A percentile compares a stretch with the other conserved stretches of the same genome.
Conservation (phyloP, 345 rosid species). For the Durio zibethinus region DNA sequence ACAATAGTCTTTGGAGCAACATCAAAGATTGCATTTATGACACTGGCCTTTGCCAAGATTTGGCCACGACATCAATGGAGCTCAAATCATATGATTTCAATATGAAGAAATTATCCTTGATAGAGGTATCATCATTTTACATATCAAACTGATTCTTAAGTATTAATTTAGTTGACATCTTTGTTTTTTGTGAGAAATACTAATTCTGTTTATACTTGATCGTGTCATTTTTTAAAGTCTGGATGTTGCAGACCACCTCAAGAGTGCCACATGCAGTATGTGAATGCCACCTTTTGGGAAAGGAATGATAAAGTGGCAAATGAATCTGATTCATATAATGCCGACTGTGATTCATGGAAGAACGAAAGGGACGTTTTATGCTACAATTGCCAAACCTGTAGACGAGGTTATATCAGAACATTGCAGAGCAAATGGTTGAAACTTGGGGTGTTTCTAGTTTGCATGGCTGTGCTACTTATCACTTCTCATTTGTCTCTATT, state of each 20-base stretch:
- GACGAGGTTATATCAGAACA: slow-evolving; percentile 45
- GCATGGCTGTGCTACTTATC: slow-evolving; percentile 54
- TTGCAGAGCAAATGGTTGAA: slow-evolving; percentile 64
- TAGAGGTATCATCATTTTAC: slow-evolving; percentile 46
- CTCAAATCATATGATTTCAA: slow-evolving; percentile 37
- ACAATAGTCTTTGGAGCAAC: slow-evolving; percentile 33
- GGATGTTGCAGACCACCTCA: slow-evolving; percentile 81
- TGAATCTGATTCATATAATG: not conserved
- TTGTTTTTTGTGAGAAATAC: not conserved
- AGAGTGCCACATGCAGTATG: slow-evolving; percentile 50
- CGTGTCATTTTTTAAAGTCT: slow-evolving; percentile 27
- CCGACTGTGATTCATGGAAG: slow-evolving; percentile 56
- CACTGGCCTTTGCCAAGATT: slow-evolving; percentile 42
- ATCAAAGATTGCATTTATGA: slow-evolving; percentile 48
- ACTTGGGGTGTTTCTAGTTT: slow-evolving; percentile 57
- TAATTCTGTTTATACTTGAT: not conserved
- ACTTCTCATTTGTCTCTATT: slow-evolving; percentile 52
- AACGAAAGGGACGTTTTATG: slow-evolving; percentile 47
- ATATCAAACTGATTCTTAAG: not conserved
- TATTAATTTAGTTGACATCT: not conserved
- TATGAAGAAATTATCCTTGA: slow-evolving; percentile 37
- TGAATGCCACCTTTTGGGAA: slow-evolving; percentile 65
- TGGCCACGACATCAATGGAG: slow-evolving; percentile 21
- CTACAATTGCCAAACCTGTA: slow-evolving; percentile 58
- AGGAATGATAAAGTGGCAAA: slow-evolving; percentile 21